Conservation (phyloP, 1,284 basidiomycete species). For the Trametes versicolor region DNA sequence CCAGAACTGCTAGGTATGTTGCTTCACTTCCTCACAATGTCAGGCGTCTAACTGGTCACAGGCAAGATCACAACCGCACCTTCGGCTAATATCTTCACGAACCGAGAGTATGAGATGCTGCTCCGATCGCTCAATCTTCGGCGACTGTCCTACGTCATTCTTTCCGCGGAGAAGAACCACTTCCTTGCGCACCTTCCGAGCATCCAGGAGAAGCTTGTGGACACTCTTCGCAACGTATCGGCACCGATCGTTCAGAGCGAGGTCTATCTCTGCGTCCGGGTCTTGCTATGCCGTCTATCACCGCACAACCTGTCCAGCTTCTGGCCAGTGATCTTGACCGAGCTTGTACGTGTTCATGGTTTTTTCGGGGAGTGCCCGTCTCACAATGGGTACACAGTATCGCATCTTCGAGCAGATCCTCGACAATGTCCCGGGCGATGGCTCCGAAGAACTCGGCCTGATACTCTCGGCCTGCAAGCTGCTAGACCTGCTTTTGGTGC, state of each 20-base stretch:
- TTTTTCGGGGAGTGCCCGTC: background rate
- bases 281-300: slow-evolving; percentile 91
- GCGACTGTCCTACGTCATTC: slow-evolving; percentile 86
- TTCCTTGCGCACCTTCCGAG: slow-evolving; percentile 91
- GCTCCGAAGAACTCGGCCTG: slow-evolving; percentile 84
- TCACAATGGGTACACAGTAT: slow-evolving; percentile 54
- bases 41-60: slow-evolving; percentile 41
- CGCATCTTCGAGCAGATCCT: slow-evolving; percentile 80
- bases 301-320: slow-evolving; percentile 94
- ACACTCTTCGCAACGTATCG: slow-evolving; percentile 84
- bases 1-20: slow-evolving; percentile 81
- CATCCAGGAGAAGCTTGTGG: slow-evolving; percentile 97
- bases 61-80: slow-evolving; percentile 87
- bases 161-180: slow-evolving; percentile 89
- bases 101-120: slow-evolving; percentile 93
- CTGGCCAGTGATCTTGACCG: slow-evolving; percentile 96
- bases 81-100: slow-evolving; percentile 97
- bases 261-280: slow-evolving; percentile 93
- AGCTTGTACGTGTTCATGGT: slow-evolving; percentile 68
- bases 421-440: slow-evolving; percentile 72
- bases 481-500: slow-evolving; percentile 88
- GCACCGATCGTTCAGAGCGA: slow-evolving; percentile 92
- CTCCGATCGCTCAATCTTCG: slow-evolving; percentile 90
- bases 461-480: slow-evolving; percentile 94
- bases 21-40: slow-evolving; percentile 15